Evolutionary conservation across 2,329 filamentous ascomycete species (phyloP).

Genomic region (Fusarium acutatum): DNA sequence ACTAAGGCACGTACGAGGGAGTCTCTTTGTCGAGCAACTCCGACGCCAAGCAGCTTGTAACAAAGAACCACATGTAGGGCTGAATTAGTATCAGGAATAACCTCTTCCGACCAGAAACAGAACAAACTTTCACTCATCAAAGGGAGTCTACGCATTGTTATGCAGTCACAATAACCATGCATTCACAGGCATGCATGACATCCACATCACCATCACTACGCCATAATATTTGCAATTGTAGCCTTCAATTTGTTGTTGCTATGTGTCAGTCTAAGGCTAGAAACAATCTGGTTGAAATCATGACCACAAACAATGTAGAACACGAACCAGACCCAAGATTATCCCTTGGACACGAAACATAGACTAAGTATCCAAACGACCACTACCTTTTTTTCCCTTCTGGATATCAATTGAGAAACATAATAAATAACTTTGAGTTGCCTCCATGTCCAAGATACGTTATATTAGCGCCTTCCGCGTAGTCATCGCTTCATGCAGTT

Average conservation of each 20-base stretch:
- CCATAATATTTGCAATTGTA: not conserved
- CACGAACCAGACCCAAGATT: conserved; percentile 10
- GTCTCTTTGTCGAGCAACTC: conserved; percentile 13
- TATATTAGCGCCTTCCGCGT: conserved; percentile 22
- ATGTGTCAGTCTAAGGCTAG: conserved; percentile 31
- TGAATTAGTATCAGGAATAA: not conserved
- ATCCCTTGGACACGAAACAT: not conserved
- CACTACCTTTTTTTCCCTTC: not conserved
- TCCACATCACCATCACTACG: not conserved
- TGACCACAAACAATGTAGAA: conserved; percentile 30
- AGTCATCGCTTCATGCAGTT: conserved; percentile 36
- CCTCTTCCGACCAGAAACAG: not conserved
- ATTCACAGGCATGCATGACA: not conserved
- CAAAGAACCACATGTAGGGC: not conserved
- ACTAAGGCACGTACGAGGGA: not conserved
- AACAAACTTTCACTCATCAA: not conserved
- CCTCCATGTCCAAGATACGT: conserved; percentile 29
- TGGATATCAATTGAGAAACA: conserved; percentile 21
- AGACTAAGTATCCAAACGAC: not conserved
- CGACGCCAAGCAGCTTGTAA: not conserved
- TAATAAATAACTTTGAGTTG: conserved; percentile 24
- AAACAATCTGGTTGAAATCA: conserved; percentile 34
- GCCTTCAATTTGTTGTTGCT: conserved; percentile 25
- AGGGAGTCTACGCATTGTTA: not conserved
- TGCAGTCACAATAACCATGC: not conserved